These are phyloP conservation scores for Ilyonectria mors-panacis DNA, from an alignment of 2,329 filamentous ascomycete species.

Conservation along the genomic window DNA sequence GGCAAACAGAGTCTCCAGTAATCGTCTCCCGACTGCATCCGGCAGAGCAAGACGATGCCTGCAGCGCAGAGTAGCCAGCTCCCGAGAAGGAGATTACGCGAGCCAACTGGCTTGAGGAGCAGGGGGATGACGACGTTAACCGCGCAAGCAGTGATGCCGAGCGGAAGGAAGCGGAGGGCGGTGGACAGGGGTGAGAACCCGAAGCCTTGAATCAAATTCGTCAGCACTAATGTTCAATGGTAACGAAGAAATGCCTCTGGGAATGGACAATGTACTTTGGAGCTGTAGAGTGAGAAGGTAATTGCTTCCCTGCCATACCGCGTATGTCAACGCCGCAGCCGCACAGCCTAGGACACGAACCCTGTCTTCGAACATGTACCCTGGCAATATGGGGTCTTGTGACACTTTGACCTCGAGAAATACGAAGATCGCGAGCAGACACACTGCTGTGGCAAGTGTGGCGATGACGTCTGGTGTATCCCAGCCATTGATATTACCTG, in stretches of 20 bases:
- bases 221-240: not conserved
- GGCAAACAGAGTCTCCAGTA: not conserved
- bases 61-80: not conserved
- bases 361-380: not conserved
- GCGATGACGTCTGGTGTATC: not conserved
- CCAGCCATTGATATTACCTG: not conserved
- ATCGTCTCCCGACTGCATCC: not conserved
- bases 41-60: not conserved
- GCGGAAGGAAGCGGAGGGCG: not conserved
- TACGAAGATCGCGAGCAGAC: not conserved
- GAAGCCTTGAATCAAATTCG: not conserved
- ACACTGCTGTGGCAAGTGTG: not conserved
- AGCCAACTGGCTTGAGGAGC: not conserved
- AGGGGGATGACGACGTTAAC: not conserved
- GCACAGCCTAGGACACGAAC: not conserved
- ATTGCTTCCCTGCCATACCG: conserved; percentile 1
- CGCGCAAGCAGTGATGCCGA: not conserved
- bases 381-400: not conserved
- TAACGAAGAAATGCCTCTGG: not conserved
- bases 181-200: not conserved
- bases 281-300: not conserved
- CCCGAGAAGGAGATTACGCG: not conserved
- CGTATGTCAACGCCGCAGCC: not conserved
- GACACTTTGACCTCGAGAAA: not conserved
- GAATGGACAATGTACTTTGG: not conserved